Evolutionary conservation across 495 filamentous ascomycete genomes (phyloP).

Genomic region (Cercophora scortea): DNA sequence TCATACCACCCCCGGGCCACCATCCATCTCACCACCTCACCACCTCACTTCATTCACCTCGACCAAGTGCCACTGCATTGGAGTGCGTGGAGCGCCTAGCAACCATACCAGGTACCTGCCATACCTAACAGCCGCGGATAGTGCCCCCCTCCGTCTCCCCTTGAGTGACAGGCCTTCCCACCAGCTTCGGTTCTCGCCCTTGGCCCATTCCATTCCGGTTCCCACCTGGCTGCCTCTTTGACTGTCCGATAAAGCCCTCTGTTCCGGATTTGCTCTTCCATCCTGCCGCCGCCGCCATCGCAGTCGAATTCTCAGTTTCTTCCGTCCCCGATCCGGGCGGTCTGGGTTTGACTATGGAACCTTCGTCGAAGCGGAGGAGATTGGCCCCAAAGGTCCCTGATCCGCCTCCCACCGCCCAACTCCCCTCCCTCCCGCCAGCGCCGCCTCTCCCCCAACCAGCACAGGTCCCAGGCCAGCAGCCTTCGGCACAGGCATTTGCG

Average conservation of each 20-base stretch:
- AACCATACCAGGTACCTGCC: too few relatives aligned
- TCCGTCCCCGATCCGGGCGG: not conserved
- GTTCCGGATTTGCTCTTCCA: not conserved
- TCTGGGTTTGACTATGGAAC: conserved; percentile 19
- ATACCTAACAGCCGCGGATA: too few relatives aligned
- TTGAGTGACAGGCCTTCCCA: too few relatives aligned
- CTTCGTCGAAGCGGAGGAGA: conserved; percentile 28
- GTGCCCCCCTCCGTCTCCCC: too few relatives aligned
- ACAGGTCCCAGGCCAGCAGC: conserved; percentile 8
- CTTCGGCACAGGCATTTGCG: conserved; percentile 13
- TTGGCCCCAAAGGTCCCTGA: conserved; percentile 30
- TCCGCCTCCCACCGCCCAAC: conserved; percentile 9
- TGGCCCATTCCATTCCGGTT: too few relatives aligned
- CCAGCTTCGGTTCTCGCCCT: too few relatives aligned
- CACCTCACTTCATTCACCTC: too few relatives aligned
- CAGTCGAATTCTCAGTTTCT: not conserved
- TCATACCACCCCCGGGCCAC: too few relatives aligned
- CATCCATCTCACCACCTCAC: too few relatives aligned
- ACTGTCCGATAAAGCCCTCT: not conserved
- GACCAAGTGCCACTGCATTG: too few relatives aligned
- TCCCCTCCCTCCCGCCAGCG: conserved; percentile 7
- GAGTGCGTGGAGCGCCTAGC: too few relatives aligned
- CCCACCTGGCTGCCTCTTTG: not conserved
- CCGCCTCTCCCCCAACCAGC: conserved; percentile 9
- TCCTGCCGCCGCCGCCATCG: not conserved